Percentiles rank a stretch among this genome's conserved stretches.
These are phyloP conservation scores for Flaveria linearis DNA, from an alignment of 129 eudicot genomes.

Conservation along the genomic window DNA sequence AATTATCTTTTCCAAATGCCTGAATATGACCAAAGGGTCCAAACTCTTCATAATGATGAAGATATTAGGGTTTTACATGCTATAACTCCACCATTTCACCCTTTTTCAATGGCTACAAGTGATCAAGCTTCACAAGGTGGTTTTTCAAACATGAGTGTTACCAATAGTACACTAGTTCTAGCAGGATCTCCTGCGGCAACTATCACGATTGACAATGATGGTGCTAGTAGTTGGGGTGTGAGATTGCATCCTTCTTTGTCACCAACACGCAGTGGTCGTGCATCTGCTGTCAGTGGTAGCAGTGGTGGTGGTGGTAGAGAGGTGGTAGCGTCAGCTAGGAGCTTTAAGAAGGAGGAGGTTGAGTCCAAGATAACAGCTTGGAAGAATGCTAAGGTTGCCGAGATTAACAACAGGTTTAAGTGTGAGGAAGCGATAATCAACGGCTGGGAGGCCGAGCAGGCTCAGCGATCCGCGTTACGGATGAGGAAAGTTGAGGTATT, in stretches of 20 bases:
- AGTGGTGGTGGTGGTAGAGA: constrained; percentile 30
- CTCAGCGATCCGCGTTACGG: constrained; percentile 53
- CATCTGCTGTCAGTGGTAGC: neutral
- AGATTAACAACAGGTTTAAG: constrained; percentile 84
- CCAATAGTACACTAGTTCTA: constrained; percentile 44
- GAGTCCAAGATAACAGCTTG: constrained; percentile 85
- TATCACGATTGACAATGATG: constrained; percentile 40
- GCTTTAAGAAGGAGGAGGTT: constrained; percentile 85
- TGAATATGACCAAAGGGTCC: constrained; percentile 28
- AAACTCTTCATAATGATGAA: constrained; percentile 35
- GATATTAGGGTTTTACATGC: constrained; percentile 40
- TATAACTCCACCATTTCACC: constrained; percentile 31
- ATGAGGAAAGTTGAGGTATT: constrained; percentile 93
- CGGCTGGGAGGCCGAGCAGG: constrained; percentile 79
- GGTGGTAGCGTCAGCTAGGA: constrained; percentile 29
- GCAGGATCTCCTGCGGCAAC: constrained; percentile 42
- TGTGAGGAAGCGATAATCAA: constrained; percentile 72
- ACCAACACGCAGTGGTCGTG: constrained; percentile 24
- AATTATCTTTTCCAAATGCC: constrained; percentile 27
- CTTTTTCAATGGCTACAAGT: constrained; percentile 35
- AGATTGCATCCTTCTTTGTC: constrained; percentile 49
- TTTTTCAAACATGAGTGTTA: constrained; percentile 33
- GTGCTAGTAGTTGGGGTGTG: constrained; percentile 34
- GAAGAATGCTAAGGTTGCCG: constrained; percentile 76
- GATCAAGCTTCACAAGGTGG: constrained; percentile 30